These are phyloP conservation scores for Calocera cornea DNA, from an alignment of 768 basidiomycete species.

Conservation along the genomic window DNA sequence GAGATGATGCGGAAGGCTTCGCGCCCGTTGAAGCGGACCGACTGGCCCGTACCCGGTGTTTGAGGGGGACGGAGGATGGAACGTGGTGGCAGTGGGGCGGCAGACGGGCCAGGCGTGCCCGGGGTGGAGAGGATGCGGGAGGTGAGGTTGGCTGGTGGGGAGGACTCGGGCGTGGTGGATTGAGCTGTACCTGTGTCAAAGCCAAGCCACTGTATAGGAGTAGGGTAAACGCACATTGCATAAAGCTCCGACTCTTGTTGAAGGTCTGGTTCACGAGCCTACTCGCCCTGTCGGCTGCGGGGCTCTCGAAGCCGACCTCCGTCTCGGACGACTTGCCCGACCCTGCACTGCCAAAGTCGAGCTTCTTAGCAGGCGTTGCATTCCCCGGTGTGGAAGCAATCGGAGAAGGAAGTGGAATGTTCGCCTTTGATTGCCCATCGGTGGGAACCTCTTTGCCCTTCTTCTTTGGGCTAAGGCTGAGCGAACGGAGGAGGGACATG, in stretches of 20 bases:
- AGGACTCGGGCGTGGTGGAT: not conserved
- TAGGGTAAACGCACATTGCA: not conserved
- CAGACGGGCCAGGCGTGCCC: not conserved
- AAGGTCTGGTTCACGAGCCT: not conserved
- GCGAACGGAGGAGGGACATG: not conserved
- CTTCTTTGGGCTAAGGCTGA: not conserved
- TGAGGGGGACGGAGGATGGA: slow-evolving; percentile 60
- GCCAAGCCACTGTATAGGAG: not conserved
- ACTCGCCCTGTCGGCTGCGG: not conserved
- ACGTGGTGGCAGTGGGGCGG: slow-evolving; percentile 20
- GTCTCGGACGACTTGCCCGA: not conserved
- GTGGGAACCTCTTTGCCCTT: not conserved
- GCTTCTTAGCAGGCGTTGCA: not conserved
- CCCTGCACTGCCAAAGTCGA: not conserved
- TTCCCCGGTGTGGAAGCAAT: not conserved
- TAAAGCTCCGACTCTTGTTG: not conserved
- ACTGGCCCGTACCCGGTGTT: slow-evolving; percentile 65
- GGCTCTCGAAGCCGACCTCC: not conserved
- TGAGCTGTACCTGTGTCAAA: not conserved
- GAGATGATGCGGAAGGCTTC: slow-evolving; percentile 53
- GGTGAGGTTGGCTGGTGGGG: not conserved
- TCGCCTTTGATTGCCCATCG: not conserved
- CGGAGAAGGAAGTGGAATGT: not conserved
- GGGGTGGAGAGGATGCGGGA: not conserved
- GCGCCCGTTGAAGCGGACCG: slow-evolving; percentile 62